Conservation (phyloP, 2,329 filamentous ascomycete species). For the Biscogniauxia mediterranea region DNA sequence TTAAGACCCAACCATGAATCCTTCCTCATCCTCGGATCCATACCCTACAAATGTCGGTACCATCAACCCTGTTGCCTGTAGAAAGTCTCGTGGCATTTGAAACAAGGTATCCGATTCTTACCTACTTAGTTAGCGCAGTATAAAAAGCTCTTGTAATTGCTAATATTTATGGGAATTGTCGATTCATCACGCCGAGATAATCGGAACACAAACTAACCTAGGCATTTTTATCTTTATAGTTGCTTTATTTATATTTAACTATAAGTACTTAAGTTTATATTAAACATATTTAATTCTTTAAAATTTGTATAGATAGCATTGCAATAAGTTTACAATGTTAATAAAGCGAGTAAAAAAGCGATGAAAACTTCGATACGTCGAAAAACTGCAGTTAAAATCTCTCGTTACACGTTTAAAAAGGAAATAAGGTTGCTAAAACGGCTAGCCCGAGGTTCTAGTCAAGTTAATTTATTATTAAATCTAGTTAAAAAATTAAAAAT, state of each 20-base stretch:
- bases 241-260: background rate
- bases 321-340: background rate
- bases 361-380: background rate
- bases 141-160: background rate
- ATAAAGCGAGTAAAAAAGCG: background rate
- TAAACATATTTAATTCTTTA: background rate
- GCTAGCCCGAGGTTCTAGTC: background rate
- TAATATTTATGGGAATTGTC: background rate
- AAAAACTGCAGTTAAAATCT: background rate
- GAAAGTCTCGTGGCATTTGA: background rate
- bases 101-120: background rate
- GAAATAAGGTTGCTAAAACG: background rate
- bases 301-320: background rate
- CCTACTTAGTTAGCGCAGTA: background rate
- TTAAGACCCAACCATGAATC: background rate
- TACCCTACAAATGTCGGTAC: background rate
- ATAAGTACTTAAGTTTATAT: background rate
- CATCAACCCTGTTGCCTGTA: background rate
- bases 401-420: too few species aligned
- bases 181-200: background rate
- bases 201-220: background rate
- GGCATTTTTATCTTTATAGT: background rate
- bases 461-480: background rate
- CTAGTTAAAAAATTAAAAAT: background rate
- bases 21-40: background rate